Percentiles rank a stretch among this genome's conserved stretches.
phyloP scores from a whole-genome alignment of 768 basidiomycete genomes.

The Ephemerocybe angulata region DNA sequence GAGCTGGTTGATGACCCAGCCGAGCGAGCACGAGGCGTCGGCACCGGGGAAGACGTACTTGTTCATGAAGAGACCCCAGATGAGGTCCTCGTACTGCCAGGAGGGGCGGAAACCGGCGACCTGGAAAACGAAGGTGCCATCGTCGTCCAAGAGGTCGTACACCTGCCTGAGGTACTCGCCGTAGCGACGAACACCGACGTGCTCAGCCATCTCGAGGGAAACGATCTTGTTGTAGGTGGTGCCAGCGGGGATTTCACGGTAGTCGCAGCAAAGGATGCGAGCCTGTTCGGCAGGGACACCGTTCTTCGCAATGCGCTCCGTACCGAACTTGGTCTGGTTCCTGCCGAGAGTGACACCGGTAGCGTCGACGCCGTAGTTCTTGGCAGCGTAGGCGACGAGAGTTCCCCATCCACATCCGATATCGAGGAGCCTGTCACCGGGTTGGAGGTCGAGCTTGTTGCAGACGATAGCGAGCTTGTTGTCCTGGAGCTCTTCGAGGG shows the following conservation, averaged over 20 bases:
- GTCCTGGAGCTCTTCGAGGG: conserved; percentile 93
- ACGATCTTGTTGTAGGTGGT: conserved; percentile 91
- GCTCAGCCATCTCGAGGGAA: conserved; percentile 98
- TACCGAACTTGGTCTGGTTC: conserved; percentile 92
- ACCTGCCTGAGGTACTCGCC: conserved; percentile 84
- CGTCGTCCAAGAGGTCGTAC: conserved; percentile 90
- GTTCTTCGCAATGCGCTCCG: conserved; percentile 78
- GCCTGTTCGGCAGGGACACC: conserved; percentile 71
- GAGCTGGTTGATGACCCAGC: conserved; percentile 85
- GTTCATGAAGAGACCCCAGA: conserved; percentile 98
- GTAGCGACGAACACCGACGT: conserved; percentile 95
- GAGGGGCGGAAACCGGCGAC: conserved; percentile 92
- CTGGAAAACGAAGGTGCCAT: conserved; percentile 92
- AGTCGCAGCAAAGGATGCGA: conserved; percentile 90
- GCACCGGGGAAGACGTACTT: conserved; percentile 99
- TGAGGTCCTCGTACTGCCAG: conserved; percentile 99
- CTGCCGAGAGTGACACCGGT: conserved; percentile 92
- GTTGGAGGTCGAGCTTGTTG: conserved; percentile 85
- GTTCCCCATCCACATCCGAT: conserved; percentile 98
- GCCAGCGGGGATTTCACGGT: conserved; percentile 81
- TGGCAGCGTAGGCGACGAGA: conserved; percentile 88
- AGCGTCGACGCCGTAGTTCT: conserved; percentile 95
- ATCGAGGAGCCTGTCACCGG: conserved; percentile 80
- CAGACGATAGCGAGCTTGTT: conserved; percentile 97
- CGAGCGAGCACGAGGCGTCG: conserved; percentile 92